Conservation (phyloP, 2,329 filamentous ascomycete genomes). For the Pestalotiopsis sp. region DNA sequence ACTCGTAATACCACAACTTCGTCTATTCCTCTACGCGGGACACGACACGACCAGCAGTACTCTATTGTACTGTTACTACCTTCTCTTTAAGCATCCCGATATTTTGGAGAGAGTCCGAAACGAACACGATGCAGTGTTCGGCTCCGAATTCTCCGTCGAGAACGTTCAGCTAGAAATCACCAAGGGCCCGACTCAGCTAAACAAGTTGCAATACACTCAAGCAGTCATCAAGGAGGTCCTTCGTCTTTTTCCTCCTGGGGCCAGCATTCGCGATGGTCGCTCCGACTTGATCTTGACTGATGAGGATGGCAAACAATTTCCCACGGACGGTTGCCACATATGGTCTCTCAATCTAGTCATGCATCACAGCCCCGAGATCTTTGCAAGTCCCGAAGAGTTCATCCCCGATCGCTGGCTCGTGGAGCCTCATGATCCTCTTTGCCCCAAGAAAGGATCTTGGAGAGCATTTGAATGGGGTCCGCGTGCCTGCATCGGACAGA, state of each 20-base stretch:
- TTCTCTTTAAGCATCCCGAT: conserved; percentile 30
- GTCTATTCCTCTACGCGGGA: conserved; percentile 52
- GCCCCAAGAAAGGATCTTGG: conserved; percentile 24
- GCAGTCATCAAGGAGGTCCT: conserved; percentile 39
- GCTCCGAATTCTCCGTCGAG: conserved; percentile 25
- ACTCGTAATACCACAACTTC: conserved; percentile 19
- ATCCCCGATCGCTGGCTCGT: conserved; percentile 39
- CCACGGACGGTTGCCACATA: conserved; percentile 20
- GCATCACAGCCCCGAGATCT: conserved; percentile 35
- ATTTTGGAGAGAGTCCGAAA: conserved; percentile 31
- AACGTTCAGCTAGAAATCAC: conserved; percentile 6
- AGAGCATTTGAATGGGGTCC: conserved; percentile 29
- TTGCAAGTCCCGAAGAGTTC: conserved; percentile 34
- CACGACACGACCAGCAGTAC: conserved; percentile 67
- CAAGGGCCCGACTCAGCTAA: neutral
- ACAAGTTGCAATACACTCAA: conserved; percentile 32
- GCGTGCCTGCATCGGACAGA: conserved; percentile 32
- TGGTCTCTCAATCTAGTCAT: conserved; percentile 25
- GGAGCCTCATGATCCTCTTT: conserved; percentile 18
- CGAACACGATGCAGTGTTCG: conserved; percentile 38
- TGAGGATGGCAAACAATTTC: conserved; percentile 36
- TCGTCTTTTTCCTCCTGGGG: conserved; percentile 45
- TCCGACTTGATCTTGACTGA: conserved; percentile 35
- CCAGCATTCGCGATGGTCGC: conserved; percentile 36
- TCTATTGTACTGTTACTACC: conserved; percentile 48